Percentiles rank a stretch among this genome's conserved stretches.
Conservation (phyloP, 1,284 basidiomycete species). For the Cutaneotrichosporon cavernicola region DNA sequence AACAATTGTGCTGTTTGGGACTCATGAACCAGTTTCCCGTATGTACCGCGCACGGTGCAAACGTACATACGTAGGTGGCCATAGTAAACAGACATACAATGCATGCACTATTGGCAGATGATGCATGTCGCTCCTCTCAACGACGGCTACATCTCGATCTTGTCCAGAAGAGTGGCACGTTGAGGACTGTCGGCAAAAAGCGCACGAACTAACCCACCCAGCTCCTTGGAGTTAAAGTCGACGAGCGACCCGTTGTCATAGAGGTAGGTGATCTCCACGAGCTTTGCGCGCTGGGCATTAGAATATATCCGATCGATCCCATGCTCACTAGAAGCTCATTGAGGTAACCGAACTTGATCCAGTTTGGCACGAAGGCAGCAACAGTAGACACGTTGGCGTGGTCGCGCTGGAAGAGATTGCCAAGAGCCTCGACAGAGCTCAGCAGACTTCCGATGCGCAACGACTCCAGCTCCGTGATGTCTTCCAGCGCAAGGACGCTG, state of each 20-base stretch:
- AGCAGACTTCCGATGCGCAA: constrained; percentile 78
- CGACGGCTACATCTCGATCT: not conserved
- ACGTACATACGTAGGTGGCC: too few relatives aligned
- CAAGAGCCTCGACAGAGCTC: constrained; percentile 71
- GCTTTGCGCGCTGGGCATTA: constrained; percentile 60
- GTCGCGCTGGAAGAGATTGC: constrained; percentile 64
- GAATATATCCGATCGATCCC: not conserved
- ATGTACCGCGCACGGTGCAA: too few relatives aligned
- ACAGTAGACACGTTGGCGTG: constrained; percentile 33
- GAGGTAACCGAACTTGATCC: constrained; percentile 91
- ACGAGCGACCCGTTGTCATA: constrained; percentile 87
- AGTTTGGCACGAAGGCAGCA: constrained; percentile 71
- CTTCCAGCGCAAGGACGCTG: constrained; percentile 74
- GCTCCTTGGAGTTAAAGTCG: constrained; percentile 82
- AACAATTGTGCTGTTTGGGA: too few relatives aligned
- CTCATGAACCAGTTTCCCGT: too few relatives aligned
- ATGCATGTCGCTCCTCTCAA: too few relatives aligned
- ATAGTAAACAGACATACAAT: not conserved
- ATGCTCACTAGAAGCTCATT: constrained; percentile 77
- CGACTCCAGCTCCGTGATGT: constrained; percentile 90
- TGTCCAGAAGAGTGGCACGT: constrained; percentile 55
- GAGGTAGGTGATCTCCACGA: constrained; percentile 89
- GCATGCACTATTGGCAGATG: not conserved
- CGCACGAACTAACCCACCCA: constrained; percentile 75
- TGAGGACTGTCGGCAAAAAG: constrained; percentile 88